A percentile compares a stretch with the other conserved stretches of the same genome.
These are phyloP conservation scores for Adansonia madagascariensis DNA, from an alignment of 441 rosid genomes.

Conservation along the genomic window DNA sequence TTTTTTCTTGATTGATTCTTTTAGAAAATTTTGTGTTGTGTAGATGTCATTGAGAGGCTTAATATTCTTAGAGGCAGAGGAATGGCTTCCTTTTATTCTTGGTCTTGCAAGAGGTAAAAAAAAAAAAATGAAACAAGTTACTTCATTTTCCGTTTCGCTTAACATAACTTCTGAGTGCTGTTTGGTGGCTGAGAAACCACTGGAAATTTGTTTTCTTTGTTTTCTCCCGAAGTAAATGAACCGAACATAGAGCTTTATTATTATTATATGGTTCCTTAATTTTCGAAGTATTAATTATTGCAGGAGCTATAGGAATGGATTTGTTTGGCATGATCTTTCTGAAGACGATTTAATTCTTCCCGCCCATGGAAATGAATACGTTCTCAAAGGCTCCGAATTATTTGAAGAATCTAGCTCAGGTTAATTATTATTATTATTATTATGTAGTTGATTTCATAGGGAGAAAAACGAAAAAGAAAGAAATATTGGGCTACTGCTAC, in stretches of 20 bases:
- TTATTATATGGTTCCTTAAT: neutral
- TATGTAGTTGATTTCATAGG: neutral
- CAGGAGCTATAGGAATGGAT: constrained; percentile 78
- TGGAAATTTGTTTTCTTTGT: neutral
- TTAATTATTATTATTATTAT: too few species aligned
- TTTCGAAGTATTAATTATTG: constrained; percentile 5
- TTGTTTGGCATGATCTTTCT: constrained; percentile 71
- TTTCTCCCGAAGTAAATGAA: neutral
- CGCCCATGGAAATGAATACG: constrained; percentile 67
- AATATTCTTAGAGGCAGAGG: constrained; percentile 73
- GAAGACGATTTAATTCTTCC: constrained; percentile 70
- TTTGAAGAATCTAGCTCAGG: constrained; percentile 72
- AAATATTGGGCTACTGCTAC: neutral
- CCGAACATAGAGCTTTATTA: neutral
- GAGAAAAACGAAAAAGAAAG: neutral
- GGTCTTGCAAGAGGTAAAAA: constrained; percentile 68
- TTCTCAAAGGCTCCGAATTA: constrained; percentile 76
- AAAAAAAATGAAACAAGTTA: neutral
- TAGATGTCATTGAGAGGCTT: constrained; percentile 67
- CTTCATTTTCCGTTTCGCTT: neutral
- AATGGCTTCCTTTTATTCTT: constrained; percentile 68
- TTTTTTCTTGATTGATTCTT: neutral
- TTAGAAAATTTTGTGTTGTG: constrained; percentile 15
- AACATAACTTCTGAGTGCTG: neutral
- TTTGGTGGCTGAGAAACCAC: constrained; percentile 18